A percentile compares a stretch with the other conserved stretches of the same genome.
phyloP scores from a whole-genome alignment of 495 filamentous ascomycete species.

The Parmelia sp. region DNA sequence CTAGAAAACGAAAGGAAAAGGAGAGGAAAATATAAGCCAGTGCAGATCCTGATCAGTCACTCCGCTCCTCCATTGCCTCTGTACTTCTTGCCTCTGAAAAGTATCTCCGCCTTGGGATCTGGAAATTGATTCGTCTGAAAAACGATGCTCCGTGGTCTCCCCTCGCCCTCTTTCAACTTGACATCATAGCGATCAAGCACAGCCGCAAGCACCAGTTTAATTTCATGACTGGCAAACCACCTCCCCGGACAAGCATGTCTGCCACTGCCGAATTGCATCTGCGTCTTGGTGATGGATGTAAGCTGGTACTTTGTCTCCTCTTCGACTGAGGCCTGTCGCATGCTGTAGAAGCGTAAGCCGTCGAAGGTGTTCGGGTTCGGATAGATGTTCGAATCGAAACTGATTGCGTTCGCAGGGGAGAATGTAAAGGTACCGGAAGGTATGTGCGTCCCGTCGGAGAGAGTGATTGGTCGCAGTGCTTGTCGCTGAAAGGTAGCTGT shows the following conservation, averaged over 20 bases:
- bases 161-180: not conserved
- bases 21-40: not conserved
- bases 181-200: not conserved
- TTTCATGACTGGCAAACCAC: slow-evolving; percentile 1
- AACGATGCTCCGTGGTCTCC: not conserved
- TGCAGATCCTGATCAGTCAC: not conserved
- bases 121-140: not conserved
- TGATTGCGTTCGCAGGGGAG: not conserved
- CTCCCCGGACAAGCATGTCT: slow-evolving; percentile 2
- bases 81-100: not conserved
- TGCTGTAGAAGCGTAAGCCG: slow-evolving; percentile 37
- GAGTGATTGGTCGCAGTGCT: not conserved
- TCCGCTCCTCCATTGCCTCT: not conserved
- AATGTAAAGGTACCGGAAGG: not conserved
- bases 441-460: slow-evolving; percentile 7
- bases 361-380: slow-evolving; percentile 30
- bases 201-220: not conserved
- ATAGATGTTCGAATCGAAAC: slow-evolving; percentile 26
- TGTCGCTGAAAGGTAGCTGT: slow-evolving; percentile 11
- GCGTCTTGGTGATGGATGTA: not conserved
- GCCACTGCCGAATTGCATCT: not conserved
- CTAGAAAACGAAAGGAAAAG: too few species aligned
- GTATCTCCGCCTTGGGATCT: not conserved
- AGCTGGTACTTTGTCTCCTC: not conserved
- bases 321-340: slow-evolving; percentile 30